phyloP scores from a whole-genome alignment of 129 eudicot species.

The Smallanthus sonchifolius region DNA sequence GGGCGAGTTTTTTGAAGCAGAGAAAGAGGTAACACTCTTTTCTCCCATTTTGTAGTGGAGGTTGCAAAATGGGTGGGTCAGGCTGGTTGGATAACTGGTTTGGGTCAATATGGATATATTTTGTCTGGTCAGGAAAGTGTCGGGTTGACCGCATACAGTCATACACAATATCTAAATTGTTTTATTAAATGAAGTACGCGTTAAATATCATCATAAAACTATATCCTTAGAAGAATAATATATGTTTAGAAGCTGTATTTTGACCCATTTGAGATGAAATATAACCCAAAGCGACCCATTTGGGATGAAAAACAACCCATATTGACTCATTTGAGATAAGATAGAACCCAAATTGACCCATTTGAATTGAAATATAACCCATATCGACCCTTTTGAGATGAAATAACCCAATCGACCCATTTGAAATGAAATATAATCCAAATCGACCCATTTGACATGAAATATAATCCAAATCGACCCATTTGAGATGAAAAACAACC shows the following conservation, averaged over 20 bases:
- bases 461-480: neutral
- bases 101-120: neutral
- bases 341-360: neutral
- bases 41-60: neutral
- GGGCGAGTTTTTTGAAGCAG: constrained; percentile 67
- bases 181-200: neutral
- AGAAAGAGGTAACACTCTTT: constrained; percentile 39
- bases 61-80: neutral
- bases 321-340: neutral
- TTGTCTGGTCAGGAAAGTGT: neutral
- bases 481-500: neutral
- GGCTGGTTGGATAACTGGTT: neutral
- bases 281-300: neutral
- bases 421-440: neutral
- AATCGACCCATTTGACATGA: neutral
- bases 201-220: neutral
- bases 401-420: neutral
- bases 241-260: neutral
- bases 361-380: neutral
- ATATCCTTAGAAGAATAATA: neutral
- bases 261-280: neutral
- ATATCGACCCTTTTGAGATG: neutral
- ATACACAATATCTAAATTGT: neutral
- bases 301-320: neutral
- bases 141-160: neutral